These are phyloP conservation scores for Thielaviopsis euricoi DNA, from an alignment of 2,329 filamentous ascomycete species.

Conservation along the genomic window DNA sequence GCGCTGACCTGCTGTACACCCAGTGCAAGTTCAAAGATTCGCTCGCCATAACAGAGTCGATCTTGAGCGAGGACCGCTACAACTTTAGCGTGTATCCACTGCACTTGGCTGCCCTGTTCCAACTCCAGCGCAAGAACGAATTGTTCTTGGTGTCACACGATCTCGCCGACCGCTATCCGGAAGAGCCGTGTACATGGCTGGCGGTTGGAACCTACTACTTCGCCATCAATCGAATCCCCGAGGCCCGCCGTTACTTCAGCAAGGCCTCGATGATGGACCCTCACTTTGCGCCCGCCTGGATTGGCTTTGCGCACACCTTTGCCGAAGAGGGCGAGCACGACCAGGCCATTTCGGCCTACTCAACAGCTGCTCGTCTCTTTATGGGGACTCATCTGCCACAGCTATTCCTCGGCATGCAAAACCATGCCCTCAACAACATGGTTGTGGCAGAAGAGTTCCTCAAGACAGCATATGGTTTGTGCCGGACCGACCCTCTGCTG, in stretches of 20 bases:
- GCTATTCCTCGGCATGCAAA: conserved; percentile 95
- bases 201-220: conserved; percentile 95
- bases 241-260: conserved; percentile 88
- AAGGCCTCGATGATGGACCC: conserved; percentile 96
- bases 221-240: conserved; percentile 71
- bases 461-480: conserved; percentile 70
- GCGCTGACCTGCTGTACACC: conserved; percentile 82
- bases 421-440: conserved; percentile 91
- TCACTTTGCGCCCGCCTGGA: conserved; percentile 95
- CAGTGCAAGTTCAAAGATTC: conserved; percentile 88
- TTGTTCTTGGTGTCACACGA: conserved; percentile 88
- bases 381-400: conserved; percentile 94
- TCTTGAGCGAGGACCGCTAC: conserved; percentile 71
- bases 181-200: conserved; percentile 83
- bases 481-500: conserved; percentile 71
- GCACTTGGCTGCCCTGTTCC: conserved; percentile 79
- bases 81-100: conserved; percentile 81
- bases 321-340: conserved; percentile 95
- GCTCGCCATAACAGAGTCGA: conserved; percentile 63
- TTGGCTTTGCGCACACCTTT: conserved; percentile 96
- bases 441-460: conserved; percentile 86
- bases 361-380: conserved; percentile 83
- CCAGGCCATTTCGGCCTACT: conserved; percentile 94
- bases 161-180: conserved; percentile 76
- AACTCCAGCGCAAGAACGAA: conserved; percentile 71